Evolutionary conservation across 495 filamentous ascomycete species (phyloP), one percentile per base, ranked within the genome.

Genomic region (Xylaria bambusicola): DNA sequence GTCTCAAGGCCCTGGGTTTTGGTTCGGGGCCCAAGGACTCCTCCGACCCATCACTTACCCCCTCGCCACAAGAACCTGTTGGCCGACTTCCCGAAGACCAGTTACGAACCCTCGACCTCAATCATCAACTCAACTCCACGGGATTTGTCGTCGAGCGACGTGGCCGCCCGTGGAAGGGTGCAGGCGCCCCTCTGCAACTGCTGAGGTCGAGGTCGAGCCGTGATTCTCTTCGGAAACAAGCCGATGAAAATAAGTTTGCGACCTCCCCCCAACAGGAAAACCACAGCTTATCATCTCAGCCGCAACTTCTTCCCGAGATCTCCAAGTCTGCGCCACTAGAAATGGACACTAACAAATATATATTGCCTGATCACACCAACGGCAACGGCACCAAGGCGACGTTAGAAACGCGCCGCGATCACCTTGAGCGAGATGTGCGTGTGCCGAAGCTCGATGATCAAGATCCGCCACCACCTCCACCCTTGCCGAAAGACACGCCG

Each of bases 31-130:
- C 72, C 48, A 75, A 77, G 73, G 75, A 78, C 33, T 56, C 70
- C 18, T 64, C 70, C 57, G 76, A 66, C 55, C 72, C 70, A 17
- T 71, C 68, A 21, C 70, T 40, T n/a, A 53, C 27, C 40, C 18
- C 26, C 12, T 52, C 57, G 27, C 62, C 58, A 21, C 68, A 72
- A 54, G 80, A 82, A 48, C 66, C 78, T 57, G 79, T 91, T 56
- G 90, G 90, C 58, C 83, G 88, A 50, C 88, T 93, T 12, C 85
- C 88, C 6, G 85, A 90, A 73, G 82, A 87, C 55, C 86, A 91
- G 41, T 75, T 93, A 35, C 82, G 86, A 61, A 82, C 86, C 57
- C 77, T 90, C 24, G 87, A 90, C 62, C 80, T 75, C 63, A 76
- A 80, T 7, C 85, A 89, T 61, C 82, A 84, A 52, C 73, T 80